Base-by-base conservation (phyloP, 1,284 basidiomycete species). In the Phlebopus sp. region DNA sequence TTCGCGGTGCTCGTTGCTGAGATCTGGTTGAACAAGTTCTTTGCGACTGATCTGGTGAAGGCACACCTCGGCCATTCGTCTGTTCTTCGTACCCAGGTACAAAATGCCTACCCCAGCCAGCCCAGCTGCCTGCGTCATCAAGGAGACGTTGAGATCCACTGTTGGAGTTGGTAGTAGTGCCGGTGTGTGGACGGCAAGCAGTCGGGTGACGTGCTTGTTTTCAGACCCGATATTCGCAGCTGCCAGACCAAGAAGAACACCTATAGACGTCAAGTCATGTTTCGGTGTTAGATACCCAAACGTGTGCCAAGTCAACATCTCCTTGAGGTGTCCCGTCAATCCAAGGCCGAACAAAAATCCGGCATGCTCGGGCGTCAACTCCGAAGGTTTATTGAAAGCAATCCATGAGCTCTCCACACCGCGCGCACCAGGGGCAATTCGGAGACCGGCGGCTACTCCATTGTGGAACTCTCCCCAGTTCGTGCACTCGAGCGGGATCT, bases 391-490 rank as follows among this genome's bases (percentile, higher is more conserved):
- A 67, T 96, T 95, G 74, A 92, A 94, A 15, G 91, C 86, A 58
- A 97, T 93, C 86, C 95, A 96, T 0, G 92, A 92, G 52, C 88
- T 91, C 60, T 93, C 90, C 35, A 94, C 80, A 15, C 83, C 82
- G 44, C 76, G 72, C n/a, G 86, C 80, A n/a, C 83, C 78, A 0
- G 88, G 82, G 0, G 87, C 83, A 44, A 94, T 84, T 4, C 90
- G 83, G 47, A 99, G 69, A 2, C 89, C 96, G 2, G 92, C 89
- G 1, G 94, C 91, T 0, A 97, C 95, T 14, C 97, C 97, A 54
- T 97, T 96, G 69, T 99, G 95, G 68, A 99, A 99, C 52, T 94
- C 90, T 14, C 93, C 93, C 97, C 96, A 99, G 48, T 80, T 82
- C 8, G 83, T 69, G 32, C 83, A 84, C 37, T 96, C 94, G 3